Percentiles rank a stretch among this genome's conserved stretches.
Evolutionary conservation across 768 basidiomycete species (phyloP).

Genomic region (Pilatotrama ljubarskyi): DNA sequence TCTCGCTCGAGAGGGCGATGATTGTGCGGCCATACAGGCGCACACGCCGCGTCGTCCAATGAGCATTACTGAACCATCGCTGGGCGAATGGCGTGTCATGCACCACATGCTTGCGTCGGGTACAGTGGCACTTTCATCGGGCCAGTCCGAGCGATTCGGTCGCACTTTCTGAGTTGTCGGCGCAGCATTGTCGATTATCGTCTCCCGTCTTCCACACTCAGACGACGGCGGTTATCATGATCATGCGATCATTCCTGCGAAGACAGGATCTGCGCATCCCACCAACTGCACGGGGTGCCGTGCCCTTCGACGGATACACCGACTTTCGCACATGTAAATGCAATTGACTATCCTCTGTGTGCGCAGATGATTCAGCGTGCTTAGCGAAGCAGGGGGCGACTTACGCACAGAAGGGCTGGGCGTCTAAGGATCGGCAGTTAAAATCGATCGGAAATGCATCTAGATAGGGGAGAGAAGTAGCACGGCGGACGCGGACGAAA

Average conservation of each 20-base stretch:
- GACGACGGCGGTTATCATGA: background rate
- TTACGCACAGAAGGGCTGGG: background rate
- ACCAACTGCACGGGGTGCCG: background rate
- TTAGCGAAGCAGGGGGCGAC: background rate
- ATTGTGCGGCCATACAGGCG: constrained; percentile 6
- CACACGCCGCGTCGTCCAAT: background rate
- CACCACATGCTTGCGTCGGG: background rate
- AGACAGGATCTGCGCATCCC: constrained; percentile 1
- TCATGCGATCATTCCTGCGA: background rate
- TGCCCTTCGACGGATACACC: background rate
- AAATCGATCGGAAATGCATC: constrained; percentile 15
- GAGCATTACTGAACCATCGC: background rate
- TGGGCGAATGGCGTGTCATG: background rate
- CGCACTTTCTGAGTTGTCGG: background rate
- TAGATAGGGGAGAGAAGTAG: constrained; percentile 12
- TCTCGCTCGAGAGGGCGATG: constrained; percentile 5
- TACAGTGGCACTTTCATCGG: background rate
- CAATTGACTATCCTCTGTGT: too few relatives aligned
- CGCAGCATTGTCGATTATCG: background rate
- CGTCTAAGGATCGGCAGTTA: background rate
- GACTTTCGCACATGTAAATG: background rate
- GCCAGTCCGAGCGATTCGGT: background rate
- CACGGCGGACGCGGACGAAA: constrained; percentile 2
- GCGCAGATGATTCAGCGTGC: background rate
- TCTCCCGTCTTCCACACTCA: background rate